Base-by-base conservation (phyloP, 768 basidiomycete genomes). In the Fomitopsis serialis region DNA sequence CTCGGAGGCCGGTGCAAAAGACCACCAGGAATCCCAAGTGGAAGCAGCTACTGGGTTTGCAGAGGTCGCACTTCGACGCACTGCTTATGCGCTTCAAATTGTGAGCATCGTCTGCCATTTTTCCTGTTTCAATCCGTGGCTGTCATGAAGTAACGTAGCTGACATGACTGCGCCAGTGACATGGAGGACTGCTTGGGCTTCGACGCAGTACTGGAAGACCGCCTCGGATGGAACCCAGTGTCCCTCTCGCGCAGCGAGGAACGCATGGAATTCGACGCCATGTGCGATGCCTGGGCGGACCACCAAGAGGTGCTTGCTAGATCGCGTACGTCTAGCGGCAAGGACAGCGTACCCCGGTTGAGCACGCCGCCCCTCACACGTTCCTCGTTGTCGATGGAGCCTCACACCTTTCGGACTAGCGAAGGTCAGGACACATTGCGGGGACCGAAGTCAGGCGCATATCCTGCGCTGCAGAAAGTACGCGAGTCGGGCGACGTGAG, bases 21-120 rank as follows among this genome's bases (percentile, higher is more conserved):
- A 32, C 44, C 23, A 12, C 17, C 25, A 4, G n/a, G 36, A 34
- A 60, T 24, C 56, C 56, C 15, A 49, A 53, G 37, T 40, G 65
- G 32, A 54, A 56, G 7, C 70, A 68, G 22, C 71, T 87, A 23
- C 55, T 73, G 48, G 72, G 75, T 13, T 70, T 88, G 67, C 78
- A 76, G 9, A 68, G 86, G 54, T 73, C 78, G 40, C 82, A 86
- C 43, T 87, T 86, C 57, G 84, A 88, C 57, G 71, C 68, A 27
- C 67, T 85, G 25, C 61, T 87, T 55, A 67, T 63, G 36, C 72
- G 76, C 54, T 88, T 86, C 57, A 78, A 84, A 34, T 64, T 85
- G 87, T 87, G 61, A 66, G 85, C 29, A 32, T 32, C 29, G 29
- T 6, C 5, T 32, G 6, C 6, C 11, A 32, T 11, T 6, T 32